Percentiles rank a stretch among this genome's conserved stretches.
Conservation (phyloP, 192 early-diverging fungal species). For the Podila epicladia region DNA sequence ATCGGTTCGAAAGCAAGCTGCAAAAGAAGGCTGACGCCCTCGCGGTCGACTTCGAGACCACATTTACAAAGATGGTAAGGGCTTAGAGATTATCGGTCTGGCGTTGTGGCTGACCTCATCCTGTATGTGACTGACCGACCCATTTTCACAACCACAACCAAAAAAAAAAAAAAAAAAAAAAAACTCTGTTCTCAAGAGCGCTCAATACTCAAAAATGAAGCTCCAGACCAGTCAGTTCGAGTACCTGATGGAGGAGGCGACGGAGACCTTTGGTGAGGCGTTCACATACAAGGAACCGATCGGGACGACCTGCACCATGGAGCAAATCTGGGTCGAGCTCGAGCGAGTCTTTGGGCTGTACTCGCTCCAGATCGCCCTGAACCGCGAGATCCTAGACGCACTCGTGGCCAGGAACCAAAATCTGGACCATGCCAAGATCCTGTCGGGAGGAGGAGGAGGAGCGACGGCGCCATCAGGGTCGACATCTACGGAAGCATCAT, state of each 20-base stretch:
- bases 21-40: conserved; percentile 35
- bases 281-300: conserved; percentile 44
- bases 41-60: conserved; percentile 32
- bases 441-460: neutral
- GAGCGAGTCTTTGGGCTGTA: conserved; percentile 25
- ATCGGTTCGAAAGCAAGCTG: conserved; percentile 39
- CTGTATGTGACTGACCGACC: no score
- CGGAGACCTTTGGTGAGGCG: conserved; percentile 45
- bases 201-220: conserved; percentile 55
- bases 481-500: neutral
- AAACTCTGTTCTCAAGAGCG: conserved; percentile 30
- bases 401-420: conserved; percentile 20
- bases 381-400: conserved; percentile 35
- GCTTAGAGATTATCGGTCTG: no score
- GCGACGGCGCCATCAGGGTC: neutral
- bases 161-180: no score
- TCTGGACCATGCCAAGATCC: neutral
- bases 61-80: conserved; percentile 53
- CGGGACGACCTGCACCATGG: conserved; percentile 48
- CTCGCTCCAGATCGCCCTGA: conserved; percentile 27
- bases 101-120: no score
- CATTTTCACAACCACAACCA: no score
- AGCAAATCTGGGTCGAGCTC: conserved; percentile 48
- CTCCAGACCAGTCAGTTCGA: conserved; percentile 51
- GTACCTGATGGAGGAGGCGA: conserved; percentile 51